Percentiles rank a stretch among this genome's conserved stretches.
These are phyloP conservation scores for Stephania yunnanensis DNA, from an alignment of 164 flowering plant species.

Conservation along the genomic window DNA sequence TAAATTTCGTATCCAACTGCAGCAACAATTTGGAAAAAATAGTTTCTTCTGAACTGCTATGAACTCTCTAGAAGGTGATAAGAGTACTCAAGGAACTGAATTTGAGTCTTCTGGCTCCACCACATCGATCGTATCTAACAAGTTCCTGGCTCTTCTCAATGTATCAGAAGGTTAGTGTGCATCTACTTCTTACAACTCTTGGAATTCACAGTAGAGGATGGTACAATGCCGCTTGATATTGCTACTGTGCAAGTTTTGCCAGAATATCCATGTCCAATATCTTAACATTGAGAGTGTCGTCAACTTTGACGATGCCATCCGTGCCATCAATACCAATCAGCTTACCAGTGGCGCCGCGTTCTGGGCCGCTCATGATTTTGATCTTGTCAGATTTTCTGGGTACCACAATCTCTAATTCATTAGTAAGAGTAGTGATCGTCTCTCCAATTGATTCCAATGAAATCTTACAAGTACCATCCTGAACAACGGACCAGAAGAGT, in stretches of 20 bases:
- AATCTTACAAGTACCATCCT: conserved; percentile 90
- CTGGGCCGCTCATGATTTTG: conserved; percentile 81
- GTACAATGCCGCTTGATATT: conserved; percentile 1
- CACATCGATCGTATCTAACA: background rate
- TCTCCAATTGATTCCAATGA: conserved; percentile 74
- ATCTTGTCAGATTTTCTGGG: conserved; percentile 81
- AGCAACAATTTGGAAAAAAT: too few species aligned
- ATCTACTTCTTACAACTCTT: background rate
- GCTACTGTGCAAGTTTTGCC: conserved; percentile 56
- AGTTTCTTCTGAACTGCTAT: too few species aligned
- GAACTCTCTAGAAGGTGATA: too few species aligned
- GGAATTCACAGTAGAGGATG: background rate
- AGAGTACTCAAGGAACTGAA: too few species aligned
- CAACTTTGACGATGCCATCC: conserved; percentile 91
- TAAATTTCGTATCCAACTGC: too few species aligned
- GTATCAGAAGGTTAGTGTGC: background rate
- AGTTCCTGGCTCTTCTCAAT: background rate
- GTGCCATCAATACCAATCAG: conserved; percentile 90
- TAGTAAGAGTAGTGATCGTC: conserved; percentile 38
- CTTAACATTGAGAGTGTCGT: conserved; percentile 83
- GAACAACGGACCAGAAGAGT: conserved; percentile 9
- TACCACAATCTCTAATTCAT: conserved; percentile 60
- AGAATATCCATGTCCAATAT: conserved; percentile 74
- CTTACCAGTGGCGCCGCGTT: conserved; percentile 84
- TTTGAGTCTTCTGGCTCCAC: too few species aligned